phyloP scores from a whole-genome alignment of 768 basidiomycete genomes.

The Tylopilus vinaceipallidus region DNA sequence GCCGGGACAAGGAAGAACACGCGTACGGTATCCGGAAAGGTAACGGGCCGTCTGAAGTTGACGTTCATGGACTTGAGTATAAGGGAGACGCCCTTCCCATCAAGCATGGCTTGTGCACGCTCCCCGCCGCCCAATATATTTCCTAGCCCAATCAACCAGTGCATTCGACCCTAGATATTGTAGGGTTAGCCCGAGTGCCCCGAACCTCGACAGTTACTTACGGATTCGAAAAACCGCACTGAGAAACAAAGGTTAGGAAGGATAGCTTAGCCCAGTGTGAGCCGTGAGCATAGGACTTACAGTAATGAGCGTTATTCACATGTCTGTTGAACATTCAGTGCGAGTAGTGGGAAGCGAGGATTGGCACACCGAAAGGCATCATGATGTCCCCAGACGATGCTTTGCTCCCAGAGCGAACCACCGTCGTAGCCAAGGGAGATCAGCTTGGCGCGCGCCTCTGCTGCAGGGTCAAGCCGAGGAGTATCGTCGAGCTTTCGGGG shows the following conservation, averaged over 20 bases:
- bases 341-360: not conserved
- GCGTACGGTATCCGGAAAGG: constrained; percentile 72
- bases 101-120: constrained; percentile 55
- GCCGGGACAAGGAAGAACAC: not conserved
- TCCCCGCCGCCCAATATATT: constrained; percentile 56
- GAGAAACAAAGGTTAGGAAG: not conserved
- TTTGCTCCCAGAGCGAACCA: constrained; percentile 73
- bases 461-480: constrained; percentile 9
- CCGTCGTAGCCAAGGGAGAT: constrained; percentile 54
- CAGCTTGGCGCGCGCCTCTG: constrained; percentile 44
- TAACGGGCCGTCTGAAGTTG: constrained; percentile 68
- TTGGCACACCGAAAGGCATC: constrained; percentile 65
- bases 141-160: constrained; percentile 62
- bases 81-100: constrained; percentile 63
- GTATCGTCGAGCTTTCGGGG: not conserved
- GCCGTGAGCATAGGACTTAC: constrained; percentile 37
- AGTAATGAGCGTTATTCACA: constrained; percentile 75
- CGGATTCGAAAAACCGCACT: constrained; percentile 75
- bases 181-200: not conserved
- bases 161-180: constrained; percentile 56
- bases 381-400: constrained; percentile 77
- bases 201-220: constrained; percentile 26
- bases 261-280: not conserved
- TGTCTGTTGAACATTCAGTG: constrained; percentile 44
- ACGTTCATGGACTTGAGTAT: constrained; percentile 72